Base-by-base conservation (phyloP, 495 filamentous ascomycete species). In the Oidiodendron maius region DNA sequence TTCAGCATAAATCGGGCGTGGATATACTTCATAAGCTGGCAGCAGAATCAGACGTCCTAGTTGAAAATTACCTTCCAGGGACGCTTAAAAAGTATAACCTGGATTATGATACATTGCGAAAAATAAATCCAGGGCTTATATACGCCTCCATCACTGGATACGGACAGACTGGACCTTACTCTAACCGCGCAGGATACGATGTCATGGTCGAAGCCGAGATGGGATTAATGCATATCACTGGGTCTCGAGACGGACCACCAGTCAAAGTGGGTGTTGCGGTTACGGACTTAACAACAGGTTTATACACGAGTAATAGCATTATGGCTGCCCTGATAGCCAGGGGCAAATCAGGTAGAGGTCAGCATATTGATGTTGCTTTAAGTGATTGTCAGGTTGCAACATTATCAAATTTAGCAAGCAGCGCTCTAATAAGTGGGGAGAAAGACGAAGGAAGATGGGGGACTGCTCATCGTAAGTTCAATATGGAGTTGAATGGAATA, bases 171-270 rank as follows among this genome's bases (percentile, higher is more conserved):
- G 93, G 93, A 0, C 94, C 94, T 0, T 96, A 95, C 64, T 83
- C 83, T 15, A 78, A 82, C 39, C 78, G 94, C 5, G 89, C 93
- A 8, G 93, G 93, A 10, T 98, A 98, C 70, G 93, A 98, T 66
- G 94, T 98, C 48, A 97, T 98, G 90, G 94, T 98, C 0, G 93
- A 98, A 66, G 94, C 91, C 35, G 93, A 97, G 64, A 89, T 98
- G 71, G 93, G 93, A 4, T 61, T 98, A 46, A 98, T 98, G 93
- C 94, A 98, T 62, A 97, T 98, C 46, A 98, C 93, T 0, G 93
- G 93, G 10, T 72, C 74, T 35, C 70, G 87, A 55, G 88, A 95
- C 48, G 89, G 93, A 0, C 86, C 89, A 2, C 94, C 94, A 0
- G 94, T 96, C 12, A 98, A 98, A 67, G 93, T 98, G 2, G 93